Base-by-base conservation (phyloP, 2,329 filamentous ascomycete genomes). In the Diatrype stigma region DNA sequence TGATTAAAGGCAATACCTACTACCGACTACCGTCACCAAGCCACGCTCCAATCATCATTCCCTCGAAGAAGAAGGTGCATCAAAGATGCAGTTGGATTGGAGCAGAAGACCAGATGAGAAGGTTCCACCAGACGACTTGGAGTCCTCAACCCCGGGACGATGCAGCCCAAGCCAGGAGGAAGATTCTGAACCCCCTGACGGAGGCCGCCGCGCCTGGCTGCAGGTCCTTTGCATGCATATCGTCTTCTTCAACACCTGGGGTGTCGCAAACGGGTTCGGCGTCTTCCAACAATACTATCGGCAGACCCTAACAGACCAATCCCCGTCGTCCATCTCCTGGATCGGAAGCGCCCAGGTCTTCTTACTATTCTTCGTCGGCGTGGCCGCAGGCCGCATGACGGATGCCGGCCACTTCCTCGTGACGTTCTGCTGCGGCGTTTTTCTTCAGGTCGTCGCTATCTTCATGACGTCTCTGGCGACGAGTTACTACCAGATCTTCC, bases 401-500 rank as follows among this genome's bases (percentile, higher is more conserved):
- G 64, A 67, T 50, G 58, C 56, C 19, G 64, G 64, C 2, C 53
- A 62, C 42, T 60, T 60, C 42, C 49, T 52, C 22, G 19, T 42
- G 6, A 26, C 14, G 19, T 42, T 67, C 42, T 50, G 49, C 12
- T 45, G 46, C 30, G 58, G 58, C 19, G 54, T 47, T 22, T 50
- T 59, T 19, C 51, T 59, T 14, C 52, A 56, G 45, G 42, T 61
- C 40, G 37, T 65, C 14, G 65, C 63, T 14, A 51, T 72, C 50
- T 69, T 75, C 56, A 69, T 74, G 63, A 63, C 66, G 6, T 67
- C 63, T 12, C 57, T 75, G 19, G 63, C 63, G 49, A 67, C 59
- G 2, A 48, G 66, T 23, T 73, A 72, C 55, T 74, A 66, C 48
- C 71, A 64, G 12, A 54, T 64, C 4, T 42, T 63, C 16, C 58